Conservation (phyloP, 306 rosid species). For the Comarum palustre region DNA sequence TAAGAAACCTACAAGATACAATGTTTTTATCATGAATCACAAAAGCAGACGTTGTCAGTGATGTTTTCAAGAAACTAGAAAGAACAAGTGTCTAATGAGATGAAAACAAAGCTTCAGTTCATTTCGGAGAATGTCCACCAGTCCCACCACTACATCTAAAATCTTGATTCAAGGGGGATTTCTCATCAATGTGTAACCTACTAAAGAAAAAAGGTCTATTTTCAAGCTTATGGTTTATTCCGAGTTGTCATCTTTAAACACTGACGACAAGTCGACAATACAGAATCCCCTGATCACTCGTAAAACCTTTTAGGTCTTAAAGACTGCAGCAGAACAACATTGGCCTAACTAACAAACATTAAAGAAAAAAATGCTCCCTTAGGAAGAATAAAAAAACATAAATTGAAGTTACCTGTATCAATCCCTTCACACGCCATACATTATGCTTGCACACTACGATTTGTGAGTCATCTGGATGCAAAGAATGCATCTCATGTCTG, state of each 20-base stretch:
- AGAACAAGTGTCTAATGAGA: neutral
- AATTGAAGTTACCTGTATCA: conserved; percentile 66
- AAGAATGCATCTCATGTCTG: conserved; percentile 84
- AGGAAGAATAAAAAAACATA: neutral
- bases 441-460: conserved; percentile 89
- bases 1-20: neutral
- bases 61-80: neutral
- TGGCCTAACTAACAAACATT: conserved; percentile 4
- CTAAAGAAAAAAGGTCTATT: neutral
- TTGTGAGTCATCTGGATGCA: conserved; percentile 79
- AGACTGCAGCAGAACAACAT: neutral
- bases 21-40: neutral
- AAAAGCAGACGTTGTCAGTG: neutral
- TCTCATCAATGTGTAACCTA: neutral
- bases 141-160: neutral
- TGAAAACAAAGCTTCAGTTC: neutral
- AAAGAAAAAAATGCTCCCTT: neutral
- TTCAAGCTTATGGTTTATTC: neutral
- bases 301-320: neutral
- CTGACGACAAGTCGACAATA: neutral
- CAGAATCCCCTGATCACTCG: neutral
- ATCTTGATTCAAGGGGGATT: neutral
- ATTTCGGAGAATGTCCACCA: neutral
- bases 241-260: neutral
- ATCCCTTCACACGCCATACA: conserved; percentile 97